Conservation (phyloP, 129 eudicot genomes). For the Rutidosis leptorrhynchoides region DNA sequence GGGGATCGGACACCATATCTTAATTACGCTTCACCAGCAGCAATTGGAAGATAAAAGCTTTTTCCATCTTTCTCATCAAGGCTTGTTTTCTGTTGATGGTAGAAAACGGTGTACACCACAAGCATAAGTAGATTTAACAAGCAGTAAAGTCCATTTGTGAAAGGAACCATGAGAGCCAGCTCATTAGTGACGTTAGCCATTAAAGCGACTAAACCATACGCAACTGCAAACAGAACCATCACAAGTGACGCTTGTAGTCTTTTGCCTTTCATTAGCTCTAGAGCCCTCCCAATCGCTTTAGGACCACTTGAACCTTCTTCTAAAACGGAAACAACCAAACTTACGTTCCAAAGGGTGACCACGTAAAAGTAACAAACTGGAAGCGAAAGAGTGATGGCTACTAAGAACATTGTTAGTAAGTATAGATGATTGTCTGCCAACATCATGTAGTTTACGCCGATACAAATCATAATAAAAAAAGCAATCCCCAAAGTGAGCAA, state of each 20-base stretch:
- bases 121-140: slow-evolving; percentile 31
- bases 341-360: slow-evolving; percentile 32
- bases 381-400: slow-evolving; percentile 21
- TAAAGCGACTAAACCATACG: not conserved
- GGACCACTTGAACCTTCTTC: slow-evolving; percentile 27
- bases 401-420: slow-evolving; percentile 16
- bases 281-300: slow-evolving; percentile 37
- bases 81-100: slow-evolving; percentile 34
- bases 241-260: slow-evolving; percentile 24
- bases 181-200: not conserved
- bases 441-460: slow-evolving; percentile 7
- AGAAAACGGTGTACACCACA: slow-evolving; percentile 35
- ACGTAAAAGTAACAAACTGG: slow-evolving; percentile 29
- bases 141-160: slow-evolving; percentile 16
- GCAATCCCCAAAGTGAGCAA: slow-evolving; percentile 29
- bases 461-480: slow-evolving; percentile 8
- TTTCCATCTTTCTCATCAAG: slow-evolving; percentile 22
- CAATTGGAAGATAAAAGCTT: slow-evolving; percentile 29
- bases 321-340: slow-evolving; percentile 36
- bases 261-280: slow-evolving; percentile 35
- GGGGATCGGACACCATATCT: not conserved
- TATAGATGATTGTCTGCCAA: slow-evolving; percentile 21
- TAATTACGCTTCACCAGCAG: slow-evolving; percentile 29
- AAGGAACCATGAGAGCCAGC: slow-evolving; percentile 29
- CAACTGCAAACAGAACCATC: slow-evolving; percentile 22